phyloP scores from a whole-genome alignment of 441 rosid genomes.

The Gossypium lobatum region DNA sequence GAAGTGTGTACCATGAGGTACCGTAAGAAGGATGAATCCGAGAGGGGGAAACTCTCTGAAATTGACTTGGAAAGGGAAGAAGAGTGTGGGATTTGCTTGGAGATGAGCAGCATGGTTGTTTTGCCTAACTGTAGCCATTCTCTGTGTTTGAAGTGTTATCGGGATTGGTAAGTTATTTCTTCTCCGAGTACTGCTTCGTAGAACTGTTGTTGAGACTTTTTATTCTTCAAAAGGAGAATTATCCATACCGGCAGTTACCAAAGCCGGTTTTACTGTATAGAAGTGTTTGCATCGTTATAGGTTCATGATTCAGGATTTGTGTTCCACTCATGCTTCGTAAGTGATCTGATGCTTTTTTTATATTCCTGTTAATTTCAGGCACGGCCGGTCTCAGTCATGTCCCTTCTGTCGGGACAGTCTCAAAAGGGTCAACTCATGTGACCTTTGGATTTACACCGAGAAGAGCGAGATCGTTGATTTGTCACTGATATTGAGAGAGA shows the following conservation, averaged over 20 bases:
- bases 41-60: slow-evolving; percentile 41
- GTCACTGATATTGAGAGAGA: slow-evolving; percentile 42
- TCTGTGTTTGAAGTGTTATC: slow-evolving; percentile 68
- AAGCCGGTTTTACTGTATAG: neutral
- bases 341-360: neutral
- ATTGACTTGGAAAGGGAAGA: slow-evolving; percentile 69
- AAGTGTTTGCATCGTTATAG: neutral
- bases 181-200: neutral
- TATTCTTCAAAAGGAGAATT: neutral
- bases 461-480: slow-evolving; percentile 44
- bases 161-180: slow-evolving; percentile 52
- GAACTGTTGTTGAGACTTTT: neutral
- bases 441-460: slow-evolving; percentile 69
- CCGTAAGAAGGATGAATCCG: slow-evolving; percentile 45
- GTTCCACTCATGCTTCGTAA: neutral
- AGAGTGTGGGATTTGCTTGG: slow-evolving; percentile 91
- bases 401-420: slow-evolving; percentile 83
- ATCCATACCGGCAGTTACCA: neutral
- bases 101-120: slow-evolving; percentile 56
- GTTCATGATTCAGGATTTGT: neutral
- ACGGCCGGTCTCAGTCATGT: slow-evolving; percentile 70
- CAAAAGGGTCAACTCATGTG: slow-evolving; percentile 61
- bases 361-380: slow-evolving; percentile 38
- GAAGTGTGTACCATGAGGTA: slow-evolving; percentile 46
- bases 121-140: slow-evolving; percentile 78